Evolutionary conservation across 352 stramenopile genomes (phyloP), one percentile per base, ranked within the genome.

Genomic region (Elongisporangium anandrum): DNA sequence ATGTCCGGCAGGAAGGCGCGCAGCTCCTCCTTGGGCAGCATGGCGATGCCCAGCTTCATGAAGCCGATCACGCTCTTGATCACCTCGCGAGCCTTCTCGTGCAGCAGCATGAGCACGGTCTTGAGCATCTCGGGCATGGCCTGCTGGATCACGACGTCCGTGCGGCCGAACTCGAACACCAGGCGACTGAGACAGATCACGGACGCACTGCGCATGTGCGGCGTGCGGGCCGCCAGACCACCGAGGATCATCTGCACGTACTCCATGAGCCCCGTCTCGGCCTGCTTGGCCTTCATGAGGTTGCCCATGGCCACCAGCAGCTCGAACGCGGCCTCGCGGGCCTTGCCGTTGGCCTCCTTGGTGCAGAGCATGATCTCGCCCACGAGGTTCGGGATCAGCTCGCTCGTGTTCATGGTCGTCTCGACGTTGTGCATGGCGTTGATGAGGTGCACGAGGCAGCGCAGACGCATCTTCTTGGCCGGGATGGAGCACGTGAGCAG

Each of bases 341-440:
- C 97, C 65, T 98, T 98, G 41, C 82, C 91, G 60, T 99, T 99
- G 12, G 92, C 92, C 70, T 99, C 96, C 74, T 99, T 99, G 17
- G 97, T 95, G 69, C 94, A 98, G 20, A 99, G 75, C 57, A 99
- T 88, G 53, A 98, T 97, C 73, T 99, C 96, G 21, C 89, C 89
- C n/a, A 98, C 83, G 22, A 98, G 83, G 62, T 90, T 90, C 45
- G 92, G 86, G 56, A 97, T 88, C 17, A 98, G 68, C 57, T 97
- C 79, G 50, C 81, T 78, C 53, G 77, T 65, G 26, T 83, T 80
- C 49, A 95, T 73, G 39, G 72, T 74, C 22, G 66, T 58, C 3
- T 66, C 56, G 38, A 96, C 76, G 52, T 87, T 71, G 54, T 93
- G 70, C 56, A 93, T 87, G 21, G 82, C 87, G 20, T 71, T 75